These are phyloP conservation scores for Cladosporium velox DNA, from an alignment of 2,329 filamentous ascomycete species.

Conservation along the genomic window DNA sequence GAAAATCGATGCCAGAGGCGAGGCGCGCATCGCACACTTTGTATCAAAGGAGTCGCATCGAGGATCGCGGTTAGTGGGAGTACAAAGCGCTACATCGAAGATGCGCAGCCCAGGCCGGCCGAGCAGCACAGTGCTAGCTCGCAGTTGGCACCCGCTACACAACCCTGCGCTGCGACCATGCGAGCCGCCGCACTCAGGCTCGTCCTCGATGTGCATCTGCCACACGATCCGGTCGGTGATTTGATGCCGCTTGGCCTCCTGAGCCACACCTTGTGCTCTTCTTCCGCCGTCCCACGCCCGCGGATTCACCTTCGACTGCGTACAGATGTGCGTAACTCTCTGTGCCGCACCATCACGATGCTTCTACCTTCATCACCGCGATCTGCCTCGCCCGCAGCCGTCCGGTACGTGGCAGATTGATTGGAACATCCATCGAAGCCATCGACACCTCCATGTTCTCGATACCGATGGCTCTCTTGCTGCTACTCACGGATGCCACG, in stretches of 20 bases:
- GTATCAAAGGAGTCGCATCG: slow-evolving; percentile 13
- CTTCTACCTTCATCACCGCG: slow-evolving; percentile 10
- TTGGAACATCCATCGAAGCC: background rate
- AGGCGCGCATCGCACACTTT: slow-evolving; percentile 10
- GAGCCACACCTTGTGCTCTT: background rate
- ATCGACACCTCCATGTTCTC: background rate
- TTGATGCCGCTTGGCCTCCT: slow-evolving; percentile 1
- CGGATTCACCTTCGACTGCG: background rate
- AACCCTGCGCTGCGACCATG: slow-evolving; percentile 13
- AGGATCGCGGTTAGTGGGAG: slow-evolving; percentile 10
- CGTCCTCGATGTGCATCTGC: slow-evolving; percentile 8
- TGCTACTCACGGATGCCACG: background rate
- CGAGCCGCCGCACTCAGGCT: background rate
- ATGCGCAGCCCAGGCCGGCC: background rate
- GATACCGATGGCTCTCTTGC: background rate
- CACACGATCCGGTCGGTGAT: slow-evolving; percentile 11
- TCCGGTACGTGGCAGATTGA: background rate
- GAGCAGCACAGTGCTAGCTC: background rate
- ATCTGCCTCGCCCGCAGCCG: background rate
- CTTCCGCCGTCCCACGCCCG: slow-evolving; percentile 9
- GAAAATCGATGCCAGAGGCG: background rate
- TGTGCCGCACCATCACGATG: slow-evolving; percentile 5
- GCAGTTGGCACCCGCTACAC: slow-evolving; percentile 4
- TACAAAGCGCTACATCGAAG: slow-evolving; percentile 2
- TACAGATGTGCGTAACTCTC: background rate